Percentiles rank a stretch among this genome's conserved stretches.
Conservation (phyloP, 768 basidiomycete genomes). For the Termitomyces sp. region DNA sequence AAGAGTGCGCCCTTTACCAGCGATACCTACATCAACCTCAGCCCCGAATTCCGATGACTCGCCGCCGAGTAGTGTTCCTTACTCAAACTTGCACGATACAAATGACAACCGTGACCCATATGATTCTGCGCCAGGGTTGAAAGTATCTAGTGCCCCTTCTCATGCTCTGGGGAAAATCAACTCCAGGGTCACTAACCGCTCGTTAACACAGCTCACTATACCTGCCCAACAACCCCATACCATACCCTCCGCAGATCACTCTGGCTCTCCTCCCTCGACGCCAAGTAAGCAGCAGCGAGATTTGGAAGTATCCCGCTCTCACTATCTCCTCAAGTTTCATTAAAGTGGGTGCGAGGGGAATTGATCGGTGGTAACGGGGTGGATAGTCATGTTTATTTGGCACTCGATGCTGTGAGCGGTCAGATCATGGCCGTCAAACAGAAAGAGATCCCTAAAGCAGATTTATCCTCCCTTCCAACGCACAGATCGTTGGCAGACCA, state of each 20-base stretch:
- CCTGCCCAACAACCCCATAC: neutral
- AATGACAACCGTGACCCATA: conserved; percentile 13
- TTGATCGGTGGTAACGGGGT: conserved; percentile 95
- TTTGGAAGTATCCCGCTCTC: conserved; percentile 2
- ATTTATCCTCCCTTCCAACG: neutral
- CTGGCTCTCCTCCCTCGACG: neutral
- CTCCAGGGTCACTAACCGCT: neutral
- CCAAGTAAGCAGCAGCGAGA: conserved; percentile 10
- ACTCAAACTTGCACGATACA: conserved; percentile 2
- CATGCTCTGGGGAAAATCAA: neutral
- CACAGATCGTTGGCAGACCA: conserved; percentile 19
- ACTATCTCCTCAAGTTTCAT: conserved; percentile 50
- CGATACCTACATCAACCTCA: conserved; percentile 15
- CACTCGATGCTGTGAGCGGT: conserved; percentile 87
- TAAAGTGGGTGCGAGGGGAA: conserved; percentile 97
- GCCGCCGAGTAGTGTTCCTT: conserved; percentile 2
- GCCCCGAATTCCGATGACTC: conserved; percentile 3
- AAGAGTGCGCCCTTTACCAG: conserved; percentile 16
- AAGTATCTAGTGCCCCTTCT: neutral
- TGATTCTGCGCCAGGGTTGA: conserved; percentile 1
- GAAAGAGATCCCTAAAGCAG: conserved; percentile 77
- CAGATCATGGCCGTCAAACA: conserved; percentile 99
- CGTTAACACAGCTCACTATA: neutral
- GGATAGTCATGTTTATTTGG: conserved; percentile 93
- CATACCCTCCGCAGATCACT: neutral